These are phyloP conservation scores for Ganoderma meredithae DNA, from an alignment of 1,284 basidiomycete genomes.

Conservation along the genomic window DNA sequence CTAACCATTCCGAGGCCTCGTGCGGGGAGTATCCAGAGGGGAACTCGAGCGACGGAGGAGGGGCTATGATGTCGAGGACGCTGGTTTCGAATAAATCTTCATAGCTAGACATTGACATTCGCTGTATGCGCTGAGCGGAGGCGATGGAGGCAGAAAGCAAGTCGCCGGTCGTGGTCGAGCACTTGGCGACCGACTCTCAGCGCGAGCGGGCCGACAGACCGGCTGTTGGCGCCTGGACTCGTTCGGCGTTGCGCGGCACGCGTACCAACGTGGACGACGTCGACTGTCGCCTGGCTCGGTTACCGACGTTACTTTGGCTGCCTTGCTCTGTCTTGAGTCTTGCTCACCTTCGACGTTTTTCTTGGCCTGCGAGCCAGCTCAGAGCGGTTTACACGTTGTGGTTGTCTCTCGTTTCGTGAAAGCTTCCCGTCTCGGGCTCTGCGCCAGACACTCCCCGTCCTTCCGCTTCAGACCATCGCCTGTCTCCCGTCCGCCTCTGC, in stretches of 20 bases:
- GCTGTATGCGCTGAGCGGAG: not conserved
- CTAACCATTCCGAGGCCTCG: conserved; percentile 62
- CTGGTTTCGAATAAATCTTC: conserved; percentile 74
- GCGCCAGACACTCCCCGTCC: not conserved
- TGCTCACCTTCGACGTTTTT: too few relatives aligned
- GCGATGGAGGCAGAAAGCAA: not conserved
- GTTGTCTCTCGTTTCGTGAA: not conserved
- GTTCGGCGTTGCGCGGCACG: too few relatives aligned
- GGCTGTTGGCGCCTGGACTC: too few relatives aligned
- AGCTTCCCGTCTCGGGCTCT: not conserved
- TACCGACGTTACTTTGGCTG: too few relatives aligned
- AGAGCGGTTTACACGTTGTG: not conserved
- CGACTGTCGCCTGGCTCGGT: too few relatives aligned
- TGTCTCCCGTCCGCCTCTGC: not conserved
- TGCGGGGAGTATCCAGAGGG: conserved; percentile 51
- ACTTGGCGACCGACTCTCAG: too few relatives aligned
- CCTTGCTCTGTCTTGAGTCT: too few relatives aligned
- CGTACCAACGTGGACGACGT: too few relatives aligned
- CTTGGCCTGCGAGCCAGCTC: too few relatives aligned
- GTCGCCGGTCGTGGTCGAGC: not conserved
- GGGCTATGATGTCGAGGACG: conserved; percentile 69
- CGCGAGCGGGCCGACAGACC: too few relatives aligned
- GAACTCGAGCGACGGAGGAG: conserved; percentile 67
- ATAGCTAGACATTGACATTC: conserved; percentile 46
- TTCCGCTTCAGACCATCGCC: not conserved